Base-by-base conservation (phyloP, 768 basidiomycete species). In the Suillus americanus region DNA sequence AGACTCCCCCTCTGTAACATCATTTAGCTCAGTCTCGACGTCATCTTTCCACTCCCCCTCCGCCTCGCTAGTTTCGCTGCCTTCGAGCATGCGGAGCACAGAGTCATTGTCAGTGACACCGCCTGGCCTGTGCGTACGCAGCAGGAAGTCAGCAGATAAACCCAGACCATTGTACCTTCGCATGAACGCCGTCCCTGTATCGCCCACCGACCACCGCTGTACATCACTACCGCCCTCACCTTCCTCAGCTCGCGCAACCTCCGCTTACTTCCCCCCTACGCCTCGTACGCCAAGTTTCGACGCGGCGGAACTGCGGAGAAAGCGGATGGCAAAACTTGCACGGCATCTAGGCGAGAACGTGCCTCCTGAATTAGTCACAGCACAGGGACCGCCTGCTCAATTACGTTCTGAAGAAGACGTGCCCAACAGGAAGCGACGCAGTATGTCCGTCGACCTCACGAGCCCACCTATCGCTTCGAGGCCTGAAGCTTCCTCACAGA, bases 281-380 rank as follows among this genome's bases (percentile, higher is more conserved):
- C 72, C 75, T 28, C 57, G 51, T 18, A 69, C 70, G 0, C 74
- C 75, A 12, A 59, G 38, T 69, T 64, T 64, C 33, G 69, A 77
- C 56, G 64, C 73, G 6, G 68, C 76, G 1, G 79, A 78, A 65
- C 67, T 77, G 20, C 78, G 81, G 23, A 72, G 86, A 51, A 79
- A 77, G 66, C 84, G 83, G 67, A 80, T 88, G 81, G 85, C 84
- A 7, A 88, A 88, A 72, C 79, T 89, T 40, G 71, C 79, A 2
- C 81, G 86, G 50, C 85, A 84, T 28, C 77, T 89, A 8, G 87
- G 87, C 40, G 86, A 87, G 74, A 82, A 81, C 65, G 77, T 89
- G 45, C 87, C 87, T 18, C 71, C 80, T 3, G 86, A 86, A 68
- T 80, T 88, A 30, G 81, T 89, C 51, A 75, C 80, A 40, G 69